phyloP scores from a whole-genome alignment of 2,329 filamentous ascomycete genomes.

The Exophiala phaeomuriformis region DNA sequence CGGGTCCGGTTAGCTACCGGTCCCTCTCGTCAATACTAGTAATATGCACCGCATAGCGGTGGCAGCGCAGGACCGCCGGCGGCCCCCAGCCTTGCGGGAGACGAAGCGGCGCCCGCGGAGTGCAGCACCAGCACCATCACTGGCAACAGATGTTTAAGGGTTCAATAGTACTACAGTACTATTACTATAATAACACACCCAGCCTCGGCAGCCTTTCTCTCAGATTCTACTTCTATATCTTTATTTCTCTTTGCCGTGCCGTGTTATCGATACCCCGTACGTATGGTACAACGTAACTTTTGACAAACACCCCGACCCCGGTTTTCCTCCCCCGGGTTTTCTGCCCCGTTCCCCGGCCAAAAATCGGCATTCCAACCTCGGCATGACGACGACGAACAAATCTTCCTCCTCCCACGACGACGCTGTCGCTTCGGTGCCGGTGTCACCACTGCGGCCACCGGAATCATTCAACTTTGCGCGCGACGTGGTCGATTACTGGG shows the following conservation, averaged over 20 bases:
- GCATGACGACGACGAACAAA: not conserved
- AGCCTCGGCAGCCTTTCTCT: no score
- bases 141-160: no score
- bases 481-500: constrained; percentile 39
- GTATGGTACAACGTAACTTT: no score
- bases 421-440: constrained; percentile 4
- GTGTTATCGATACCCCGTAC: no score
- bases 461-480: constrained; percentile 37
- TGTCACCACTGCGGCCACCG: constrained; percentile 15
- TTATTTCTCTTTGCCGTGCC: no score
- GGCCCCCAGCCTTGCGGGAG: not conserved
- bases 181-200: no score
- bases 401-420: not conserved
- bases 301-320: no score
- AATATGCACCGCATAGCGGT: not conserved
- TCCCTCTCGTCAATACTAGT: not conserved
- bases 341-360: not conserved
- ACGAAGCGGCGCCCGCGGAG: no score
- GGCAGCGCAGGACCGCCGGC: not conserved
- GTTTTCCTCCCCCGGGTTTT: no score
- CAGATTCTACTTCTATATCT: no score
- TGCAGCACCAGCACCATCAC: no score
- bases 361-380: not conserved
- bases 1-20: not conserved
- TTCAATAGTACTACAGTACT: no score